phyloP scores from a whole-genome alignment of 2,329 filamentous ascomycete genomes.

The Aquanectria penicillioides region DNA sequence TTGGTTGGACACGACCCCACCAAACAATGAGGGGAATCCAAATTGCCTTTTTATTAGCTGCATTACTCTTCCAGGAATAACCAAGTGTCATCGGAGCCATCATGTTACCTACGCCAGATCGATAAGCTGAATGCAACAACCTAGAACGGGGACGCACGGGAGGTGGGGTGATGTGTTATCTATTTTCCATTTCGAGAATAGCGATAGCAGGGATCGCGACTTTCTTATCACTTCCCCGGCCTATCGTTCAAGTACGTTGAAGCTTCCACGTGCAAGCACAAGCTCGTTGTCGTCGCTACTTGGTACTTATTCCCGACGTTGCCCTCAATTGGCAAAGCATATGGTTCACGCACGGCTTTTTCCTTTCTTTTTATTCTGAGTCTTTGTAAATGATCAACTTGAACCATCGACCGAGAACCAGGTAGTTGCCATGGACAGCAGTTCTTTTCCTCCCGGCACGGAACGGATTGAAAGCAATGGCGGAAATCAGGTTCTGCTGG shows the following conservation, averaged over 20 bases:
- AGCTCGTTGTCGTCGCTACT: too few species aligned
- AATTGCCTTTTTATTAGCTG: too few species aligned
- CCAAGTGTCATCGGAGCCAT: neutral
- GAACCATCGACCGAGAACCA: too few species aligned
- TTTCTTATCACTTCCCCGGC: neutral
- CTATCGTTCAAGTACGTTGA: neutral
- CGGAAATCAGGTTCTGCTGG: slow-evolving; percentile 26
- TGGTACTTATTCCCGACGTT: too few species aligned
- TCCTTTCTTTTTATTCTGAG: neutral
- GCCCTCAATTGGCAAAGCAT: too few species aligned
- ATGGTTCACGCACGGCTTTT: too few species aligned
- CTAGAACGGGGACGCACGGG: neutral
- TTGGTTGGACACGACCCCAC: too few species aligned
- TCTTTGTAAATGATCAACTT: neutral
- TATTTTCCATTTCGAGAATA: slow-evolving; percentile 14
- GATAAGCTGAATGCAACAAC: neutral
- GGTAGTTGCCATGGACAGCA: neutral
- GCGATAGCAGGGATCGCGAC: neutral
- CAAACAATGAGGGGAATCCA: too few species aligned
- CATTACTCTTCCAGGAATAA: neutral
- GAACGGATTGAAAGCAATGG: slow-evolving; percentile 27
- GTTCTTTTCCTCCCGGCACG: slow-evolving; percentile 26
- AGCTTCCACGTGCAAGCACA: neutral
- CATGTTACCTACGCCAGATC: neutral
- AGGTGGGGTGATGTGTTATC: slow-evolving; percentile 13